Base-by-base conservation (phyloP, 352 stramenopile genomes). In the Elongisporangium anandrum region DNA sequence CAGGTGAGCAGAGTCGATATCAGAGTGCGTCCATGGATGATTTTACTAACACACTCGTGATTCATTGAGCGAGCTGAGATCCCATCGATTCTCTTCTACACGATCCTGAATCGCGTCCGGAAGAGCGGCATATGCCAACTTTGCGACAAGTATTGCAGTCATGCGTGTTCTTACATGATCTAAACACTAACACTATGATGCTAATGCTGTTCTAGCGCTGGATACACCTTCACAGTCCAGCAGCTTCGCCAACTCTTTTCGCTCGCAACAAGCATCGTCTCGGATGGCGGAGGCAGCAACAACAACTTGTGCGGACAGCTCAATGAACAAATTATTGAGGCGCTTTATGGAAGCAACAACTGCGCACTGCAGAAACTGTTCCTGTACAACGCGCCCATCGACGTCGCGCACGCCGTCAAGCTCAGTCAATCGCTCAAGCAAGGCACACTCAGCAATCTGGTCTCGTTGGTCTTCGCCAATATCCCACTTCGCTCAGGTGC, bases 31-130 rank as follows among this genome's bases (percentile, higher is more conserved):
- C 48, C 58, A 29, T 56, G 38, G 41, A 7, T n/a, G 8, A 26
- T 12, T n/a, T 8, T 12, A 29, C 39, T 54, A 20, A 56, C 34
- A 24, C 2, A n/a, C 50, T 12, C 54, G 16, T 54, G 6, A n/a
- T 20, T 52, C 29, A 7, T 23, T 12, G 8, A 90, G 82, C 58
- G 77, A 38, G 69, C 78, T 0, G 65, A 86, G 54, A 72, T 92
- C 17, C 77, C 83, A 2, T 85, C 75, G 7, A 69, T 90, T 23
- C 60, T 89, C 12, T 92, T 90, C 58, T 92, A 84, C 57, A 87
- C 80, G 20, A 12, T 92, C 26, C 75, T 92, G 16, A 89, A 87
- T 39, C 76, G 79, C 16, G 79, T 88, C 22, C 83, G 83, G 4
- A 70, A 81, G 59, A 79, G 62, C 10, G 83, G 82, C 5, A 72